Evolutionary conservation across 805 yeast genomes (phyloP).

Genomic region (Zygoascus tannicola): DNA sequence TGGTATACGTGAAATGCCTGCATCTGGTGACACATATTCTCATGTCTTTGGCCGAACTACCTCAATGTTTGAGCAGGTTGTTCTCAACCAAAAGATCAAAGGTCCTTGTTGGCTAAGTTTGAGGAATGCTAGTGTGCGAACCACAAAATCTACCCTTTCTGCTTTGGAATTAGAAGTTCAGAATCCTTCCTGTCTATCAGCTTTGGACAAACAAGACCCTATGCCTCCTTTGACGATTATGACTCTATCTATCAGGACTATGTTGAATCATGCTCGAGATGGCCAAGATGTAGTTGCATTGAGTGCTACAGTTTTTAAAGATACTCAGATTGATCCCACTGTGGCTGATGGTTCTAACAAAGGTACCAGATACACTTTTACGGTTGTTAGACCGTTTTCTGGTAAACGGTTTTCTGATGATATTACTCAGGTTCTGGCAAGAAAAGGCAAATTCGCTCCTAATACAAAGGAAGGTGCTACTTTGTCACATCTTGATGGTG

Average conservation of each 20-base stretch:
- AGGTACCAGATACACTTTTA: slow-evolving; percentile 53
- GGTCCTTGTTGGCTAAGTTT: slow-evolving; percentile 97
- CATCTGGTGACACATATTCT: slow-evolving; percentile 58
- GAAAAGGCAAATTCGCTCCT: slow-evolving; percentile 29
- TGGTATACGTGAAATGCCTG: slow-evolving; percentile 10
- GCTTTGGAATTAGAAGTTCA: slow-evolving; percentile 3
- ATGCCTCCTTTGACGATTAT: slow-evolving; percentile 66
- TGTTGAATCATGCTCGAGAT: slow-evolving; percentile 62
- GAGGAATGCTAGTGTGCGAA: slow-evolving; percentile 47
- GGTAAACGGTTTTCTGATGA: slow-evolving; percentile 26
- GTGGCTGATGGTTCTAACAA: slow-evolving; percentile 41
- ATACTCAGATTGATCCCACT: slow-evolving; percentile 68
- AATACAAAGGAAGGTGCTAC: slow-evolving; percentile 69
- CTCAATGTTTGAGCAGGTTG: slow-evolving; percentile 75
- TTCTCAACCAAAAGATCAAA: slow-evolving; percentile 73
- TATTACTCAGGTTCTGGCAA: slow-evolving; percentile 34
- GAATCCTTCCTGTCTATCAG: slow-evolving; percentile 38
- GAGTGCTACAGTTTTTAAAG: slow-evolving; percentile 60
- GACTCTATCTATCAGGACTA: slow-evolving; percentile 70
- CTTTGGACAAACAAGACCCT: slow-evolving; percentile 34
- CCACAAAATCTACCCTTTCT: slow-evolving; percentile 34
- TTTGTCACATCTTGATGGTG: slow-evolving; percentile 46
- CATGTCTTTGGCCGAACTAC: slow-evolving; percentile 74
- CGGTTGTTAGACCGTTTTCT: slow-evolving; percentile 62
- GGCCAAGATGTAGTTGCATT: slow-evolving; percentile 84